Evolutionary conservation across 75 land plant genomes (phyloP).

Genomic region (Pinus albicaulis): DNA sequence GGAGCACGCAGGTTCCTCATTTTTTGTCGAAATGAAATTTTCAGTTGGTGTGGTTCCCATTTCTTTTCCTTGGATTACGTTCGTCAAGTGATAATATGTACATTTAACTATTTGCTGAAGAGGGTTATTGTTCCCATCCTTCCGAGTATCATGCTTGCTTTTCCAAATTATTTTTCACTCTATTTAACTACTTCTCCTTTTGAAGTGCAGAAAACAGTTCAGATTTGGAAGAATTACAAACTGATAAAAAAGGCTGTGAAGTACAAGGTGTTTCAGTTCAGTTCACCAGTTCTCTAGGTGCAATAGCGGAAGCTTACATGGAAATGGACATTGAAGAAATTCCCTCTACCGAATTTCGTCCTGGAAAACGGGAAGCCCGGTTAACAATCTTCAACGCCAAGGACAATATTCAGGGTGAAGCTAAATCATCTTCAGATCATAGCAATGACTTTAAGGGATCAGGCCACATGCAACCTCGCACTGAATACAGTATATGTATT

Average conservation of each 20-base stretch:
- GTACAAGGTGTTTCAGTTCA: background rate
- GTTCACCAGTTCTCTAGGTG: background rate
- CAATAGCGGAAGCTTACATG: slow-evolving; percentile 8
- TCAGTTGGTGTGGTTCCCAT: too few relatives aligned
- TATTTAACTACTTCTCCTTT: background rate
- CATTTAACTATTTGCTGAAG: too few relatives aligned
- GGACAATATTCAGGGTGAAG: background rate
- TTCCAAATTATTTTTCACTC: background rate
- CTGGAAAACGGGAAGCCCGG: background rate
- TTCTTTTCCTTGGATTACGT: too few relatives aligned
- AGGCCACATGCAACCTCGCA: background rate
- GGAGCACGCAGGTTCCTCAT: background rate
- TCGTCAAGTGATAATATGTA: too few relatives aligned
- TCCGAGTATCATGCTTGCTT: background rate
- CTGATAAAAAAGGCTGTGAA: background rate
- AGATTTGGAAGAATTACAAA: slow-evolving; percentile 5
- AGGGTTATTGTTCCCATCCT: background rate
- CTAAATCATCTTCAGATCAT: background rate
- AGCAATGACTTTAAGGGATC: background rate
- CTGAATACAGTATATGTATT: slow-evolving; percentile 2
- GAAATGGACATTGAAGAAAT: background rate
- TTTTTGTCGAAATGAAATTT: too few relatives aligned
- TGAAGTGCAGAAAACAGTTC: background rate
- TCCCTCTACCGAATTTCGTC: background rate
- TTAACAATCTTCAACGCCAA: background rate